A percentile compares a stretch with the other conserved stretches of the same genome.
phyloP scores from a whole-genome alignment of 2,329 filamentous ascomycete genomes.

The Drechslerella stenobrocha region DNA sequence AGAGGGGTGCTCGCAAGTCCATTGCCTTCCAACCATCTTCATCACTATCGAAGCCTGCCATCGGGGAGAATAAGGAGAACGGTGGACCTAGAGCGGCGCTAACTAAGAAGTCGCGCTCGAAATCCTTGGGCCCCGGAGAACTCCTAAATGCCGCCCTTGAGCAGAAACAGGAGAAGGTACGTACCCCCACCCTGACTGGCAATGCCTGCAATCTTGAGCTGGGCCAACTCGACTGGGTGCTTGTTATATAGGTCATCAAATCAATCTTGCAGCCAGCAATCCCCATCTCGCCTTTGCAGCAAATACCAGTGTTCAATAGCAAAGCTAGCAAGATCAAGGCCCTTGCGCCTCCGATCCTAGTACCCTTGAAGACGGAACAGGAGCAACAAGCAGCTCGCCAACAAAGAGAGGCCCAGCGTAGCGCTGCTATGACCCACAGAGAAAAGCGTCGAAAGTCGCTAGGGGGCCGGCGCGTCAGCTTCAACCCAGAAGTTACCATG shows the following conservation, averaged over 20 bases:
- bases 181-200: not conserved
- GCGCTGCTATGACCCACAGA: conserved; percentile 67
- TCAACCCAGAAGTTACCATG: conserved; percentile 93
- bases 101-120: conserved; percentile 77
- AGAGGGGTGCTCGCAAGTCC: conserved; percentile 45
- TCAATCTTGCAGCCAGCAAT: conserved; percentile 83
- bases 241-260: conserved; percentile 57
- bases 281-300: conserved; percentile 64
- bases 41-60: conserved; percentile 31
- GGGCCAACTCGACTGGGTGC: not conserved
- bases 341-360: conserved; percentile 57
- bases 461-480: conserved; percentile 90
- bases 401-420: conserved; percentile 70
- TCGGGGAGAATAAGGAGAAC: conserved; percentile 73
- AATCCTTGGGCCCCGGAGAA: conserved; percentile 91
- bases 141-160: conserved; percentile 65
- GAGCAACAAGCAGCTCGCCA: conserved; percentile 70
- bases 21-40: conserved; percentile 46
- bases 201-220: not conserved
- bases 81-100: conserved; percentile 55
- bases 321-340: conserved; percentile 52
- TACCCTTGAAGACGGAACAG: conserved; percentile 70
- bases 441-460: conserved; percentile 91
- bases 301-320: conserved; percentile 64
- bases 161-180: conserved; percentile 51